phyloP scores from a whole-genome alignment of 1,284 basidiomycete species.

The Ceratorhiza oryzae-sativae region DNA sequence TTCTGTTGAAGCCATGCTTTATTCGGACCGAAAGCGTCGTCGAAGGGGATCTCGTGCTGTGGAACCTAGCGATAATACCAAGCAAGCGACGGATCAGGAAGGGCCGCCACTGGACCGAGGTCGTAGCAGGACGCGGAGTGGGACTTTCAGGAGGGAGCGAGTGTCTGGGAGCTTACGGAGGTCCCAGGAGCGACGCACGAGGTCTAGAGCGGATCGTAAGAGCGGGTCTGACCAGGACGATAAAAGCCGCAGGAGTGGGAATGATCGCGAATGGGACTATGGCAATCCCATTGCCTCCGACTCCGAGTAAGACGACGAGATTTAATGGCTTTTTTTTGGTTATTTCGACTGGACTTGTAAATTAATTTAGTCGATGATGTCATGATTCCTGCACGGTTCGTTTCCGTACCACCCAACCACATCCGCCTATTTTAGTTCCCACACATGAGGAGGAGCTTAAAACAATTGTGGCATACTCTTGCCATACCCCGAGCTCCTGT shows the following conservation, averaged over 20 bases:
- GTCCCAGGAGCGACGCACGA: conserved; percentile 23
- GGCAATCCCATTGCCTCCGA: conserved; percentile 15
- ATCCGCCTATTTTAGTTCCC: background rate
- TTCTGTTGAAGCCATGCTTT: conserved; percentile 26
- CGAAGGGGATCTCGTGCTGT: background rate
- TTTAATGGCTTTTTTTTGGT: background rate
- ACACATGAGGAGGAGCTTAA: background rate
- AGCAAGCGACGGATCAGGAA: background rate
- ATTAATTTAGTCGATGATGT: conserved; percentile 26
- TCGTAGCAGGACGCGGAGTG: conserved; percentile 28
- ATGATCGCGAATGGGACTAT: conserved; percentile 28
- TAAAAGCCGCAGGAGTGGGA: conserved; percentile 14
- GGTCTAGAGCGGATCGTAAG: conserved; percentile 24
- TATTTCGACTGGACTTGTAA: conserved; percentile 6
- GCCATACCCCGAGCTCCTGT: background rate
- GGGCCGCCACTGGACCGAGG: conserved; percentile 11
- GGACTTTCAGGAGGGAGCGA: conserved; percentile 23
- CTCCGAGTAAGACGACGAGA: conserved; percentile 10
- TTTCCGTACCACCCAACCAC: no score
- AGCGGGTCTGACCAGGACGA: conserved; percentile 28
- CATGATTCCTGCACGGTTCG: background rate
- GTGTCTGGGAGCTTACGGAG: conserved; percentile 28
- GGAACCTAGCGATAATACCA: background rate
- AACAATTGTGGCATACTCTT: conserved; percentile 4
- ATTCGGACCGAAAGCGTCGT: background rate